Conservation (phyloP, 2,329 filamentous ascomycete species). For the Lasiodiplodia citricola region DNA sequence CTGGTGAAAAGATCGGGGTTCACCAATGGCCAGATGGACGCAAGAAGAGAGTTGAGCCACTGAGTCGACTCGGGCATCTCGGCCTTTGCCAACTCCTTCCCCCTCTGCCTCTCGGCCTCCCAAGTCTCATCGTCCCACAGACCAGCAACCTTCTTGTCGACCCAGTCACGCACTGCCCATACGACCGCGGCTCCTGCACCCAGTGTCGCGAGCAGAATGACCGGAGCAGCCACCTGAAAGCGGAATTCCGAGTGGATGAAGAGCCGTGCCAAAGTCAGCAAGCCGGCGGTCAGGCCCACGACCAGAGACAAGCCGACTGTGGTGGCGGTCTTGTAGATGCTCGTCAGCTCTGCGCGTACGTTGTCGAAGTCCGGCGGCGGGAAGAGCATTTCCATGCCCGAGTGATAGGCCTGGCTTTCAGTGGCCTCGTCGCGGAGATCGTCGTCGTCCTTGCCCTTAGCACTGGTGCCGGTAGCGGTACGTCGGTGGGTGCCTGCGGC, state of each 20-base stretch:
- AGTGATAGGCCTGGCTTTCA: conserved; percentile 30
- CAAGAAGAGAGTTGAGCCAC: conserved; percentile 73
- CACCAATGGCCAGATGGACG: conserved; percentile 74
- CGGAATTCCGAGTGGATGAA: conserved; percentile 19
- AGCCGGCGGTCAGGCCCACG: conserved; percentile 42
- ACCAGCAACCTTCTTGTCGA: conserved; percentile 63
- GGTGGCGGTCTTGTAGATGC: conserved; percentile 53
- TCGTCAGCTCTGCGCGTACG: conserved; percentile 50
- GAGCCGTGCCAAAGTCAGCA: conserved; percentile 32
- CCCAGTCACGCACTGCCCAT: conserved; percentile 62
- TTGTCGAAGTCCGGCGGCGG: conserved; percentile 59
- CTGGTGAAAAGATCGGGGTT: conserved; percentile 76
- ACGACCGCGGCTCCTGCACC: conserved; percentile 42
- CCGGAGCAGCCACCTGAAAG: conserved; percentile 37
- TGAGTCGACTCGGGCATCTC: conserved; percentile 68
- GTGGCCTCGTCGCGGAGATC: conserved; percentile 48
- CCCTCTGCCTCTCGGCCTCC: conserved; percentile 65
- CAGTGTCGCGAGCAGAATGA: conserved; percentile 32
- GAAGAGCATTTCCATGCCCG: conserved; percentile 56
- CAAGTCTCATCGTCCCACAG: conserved; percentile 73
- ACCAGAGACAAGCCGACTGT: conserved; percentile 46
- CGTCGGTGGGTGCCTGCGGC: conserved; percentile 46
- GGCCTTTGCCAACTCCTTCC: conserved; percentile 52
- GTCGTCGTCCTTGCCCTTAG: conserved; percentile 47
- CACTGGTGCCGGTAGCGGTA: conserved; percentile 52